phyloP scores from a whole-genome alignment of 352 stramenopile species.

The Globisporangium alternatum region DNA sequence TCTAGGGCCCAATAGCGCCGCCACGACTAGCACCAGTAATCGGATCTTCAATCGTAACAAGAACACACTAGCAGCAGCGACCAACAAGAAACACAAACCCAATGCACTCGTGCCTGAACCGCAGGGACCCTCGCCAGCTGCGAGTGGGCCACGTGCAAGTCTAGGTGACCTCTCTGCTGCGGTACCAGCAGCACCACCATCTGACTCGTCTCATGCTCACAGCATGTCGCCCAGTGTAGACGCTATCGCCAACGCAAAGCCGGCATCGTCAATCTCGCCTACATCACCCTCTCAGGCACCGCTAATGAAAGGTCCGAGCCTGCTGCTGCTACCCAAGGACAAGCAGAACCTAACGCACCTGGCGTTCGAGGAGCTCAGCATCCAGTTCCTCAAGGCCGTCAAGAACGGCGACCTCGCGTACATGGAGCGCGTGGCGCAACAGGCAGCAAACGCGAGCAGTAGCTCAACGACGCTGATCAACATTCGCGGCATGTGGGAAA shows the following conservation, averaged over 20 bases:
- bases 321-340: conserved; percentile 6
- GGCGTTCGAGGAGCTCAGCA: conserved; percentile 43
- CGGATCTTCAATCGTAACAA: conserved; percentile 14
- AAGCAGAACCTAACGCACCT: conserved; percentile 19
- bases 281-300: not conserved
- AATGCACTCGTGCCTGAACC: conserved; percentile 43
- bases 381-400: conserved; percentile 65
- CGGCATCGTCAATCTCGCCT: not conserved
- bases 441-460: not conserved
- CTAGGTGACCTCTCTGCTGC: not conserved
- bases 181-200: not conserved
- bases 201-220: not conserved
- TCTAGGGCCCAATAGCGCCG: not conserved
- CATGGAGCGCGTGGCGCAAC: conserved; percentile 26
- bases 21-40: not conserved
- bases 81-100: conserved; percentile 27
- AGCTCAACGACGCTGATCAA: conserved; percentile 35
- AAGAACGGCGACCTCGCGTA: conserved; percentile 47
- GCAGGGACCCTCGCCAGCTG: not conserved
- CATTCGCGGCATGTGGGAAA: conserved; percentile 81
- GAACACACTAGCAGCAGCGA: conserved; percentile 11
- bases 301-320: conserved; percentile 1
- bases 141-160: not conserved
- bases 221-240: conserved; percentile 10
- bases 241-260: conserved; percentile 13